Conservation (phyloP, 257 asterid species). For the Gentiana dahurica region DNA sequence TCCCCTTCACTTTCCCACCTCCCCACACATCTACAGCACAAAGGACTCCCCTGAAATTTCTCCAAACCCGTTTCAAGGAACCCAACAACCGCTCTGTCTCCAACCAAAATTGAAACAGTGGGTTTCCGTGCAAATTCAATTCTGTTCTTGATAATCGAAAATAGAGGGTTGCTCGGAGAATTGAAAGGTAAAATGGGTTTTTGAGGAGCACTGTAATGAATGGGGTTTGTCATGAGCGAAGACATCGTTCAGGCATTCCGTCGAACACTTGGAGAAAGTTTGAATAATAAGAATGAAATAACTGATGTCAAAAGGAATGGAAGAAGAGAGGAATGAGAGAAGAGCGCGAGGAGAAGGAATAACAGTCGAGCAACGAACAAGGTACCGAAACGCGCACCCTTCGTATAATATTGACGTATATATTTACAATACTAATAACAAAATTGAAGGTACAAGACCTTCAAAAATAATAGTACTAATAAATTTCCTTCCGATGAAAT, state of each 20-base stretch:
- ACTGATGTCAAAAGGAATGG: no score
- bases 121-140: slow-evolving; percentile 4
- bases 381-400: no score
- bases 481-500: no score
- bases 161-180: slow-evolving; percentile 13
- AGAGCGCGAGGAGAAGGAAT: no score
- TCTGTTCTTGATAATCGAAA: slow-evolving; percentile 13
- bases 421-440: no score
- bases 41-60: slow-evolving; percentile 12
- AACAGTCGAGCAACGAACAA: no score
- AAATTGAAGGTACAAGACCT: no score
- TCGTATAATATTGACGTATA: no score
- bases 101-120: background rate
- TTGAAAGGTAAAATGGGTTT: slow-evolving; percentile 17
- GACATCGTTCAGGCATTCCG: slow-evolving; percentile 89
- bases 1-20: slow-evolving; percentile 44
- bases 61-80: slow-evolving; percentile 18
- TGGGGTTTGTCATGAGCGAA: slow-evolving; percentile 25
- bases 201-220: slow-evolving; percentile 15
- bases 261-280: slow-evolving; percentile 14
- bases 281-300: no score
- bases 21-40: slow-evolving; percentile 36
- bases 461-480: no score
- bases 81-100: slow-evolving; percentile 15
- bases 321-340: no score